Evolutionary conservation across 352 stramenopile species (phyloP), one percentile per base, ranked within the genome.

Genomic region (Pythium scleroteichum): DNA sequence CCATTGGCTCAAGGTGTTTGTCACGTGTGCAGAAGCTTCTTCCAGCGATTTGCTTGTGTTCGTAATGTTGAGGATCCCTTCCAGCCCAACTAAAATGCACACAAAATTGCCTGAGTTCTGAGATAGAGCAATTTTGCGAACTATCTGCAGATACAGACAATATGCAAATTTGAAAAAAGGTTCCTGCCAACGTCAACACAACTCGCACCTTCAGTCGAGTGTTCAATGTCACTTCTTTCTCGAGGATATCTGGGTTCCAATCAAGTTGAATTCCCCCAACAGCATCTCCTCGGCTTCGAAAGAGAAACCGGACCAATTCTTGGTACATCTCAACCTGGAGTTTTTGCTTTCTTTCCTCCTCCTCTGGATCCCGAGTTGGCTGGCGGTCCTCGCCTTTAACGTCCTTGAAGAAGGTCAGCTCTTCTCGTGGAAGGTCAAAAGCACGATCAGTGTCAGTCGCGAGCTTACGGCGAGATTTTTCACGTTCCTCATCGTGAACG

Each of bases 321-420:
- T 89, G 74, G 49, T 93, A 93, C 24, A 68, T 62, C 0, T 85
- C 75, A 4, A 85, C 80, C 49, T 63, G 53, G 13, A 38, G 72
- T 74, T 29, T 68, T 58, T 55, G 82, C 69, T n/a, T 74, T 53
- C 6, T 66, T 49, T 58, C 70, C 53, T 64, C 82, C 65, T 47
- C 71, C 8, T 58, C 69, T 4, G 70, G 75, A 17, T 63, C 35
- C 19, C 56, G 56, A 3, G 49, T 23, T 26, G 63, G 44, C 22
- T 53, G 72, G 13, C 57, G 76, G 16, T 27, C 29, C 50, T 78
- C 72, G 7, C 83, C 83, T 6, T 72, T 76, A 29, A 70, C 60
- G 47, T 93, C 83, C 6, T 80, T 67, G 55, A 83, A 66, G 57
- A 87, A 87, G n/a, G 49, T 14, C 4, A 76, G 49, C 6, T 20